Conservation (phyloP, 495 filamentous ascomycete species). For the Tuber borchii region DNA sequence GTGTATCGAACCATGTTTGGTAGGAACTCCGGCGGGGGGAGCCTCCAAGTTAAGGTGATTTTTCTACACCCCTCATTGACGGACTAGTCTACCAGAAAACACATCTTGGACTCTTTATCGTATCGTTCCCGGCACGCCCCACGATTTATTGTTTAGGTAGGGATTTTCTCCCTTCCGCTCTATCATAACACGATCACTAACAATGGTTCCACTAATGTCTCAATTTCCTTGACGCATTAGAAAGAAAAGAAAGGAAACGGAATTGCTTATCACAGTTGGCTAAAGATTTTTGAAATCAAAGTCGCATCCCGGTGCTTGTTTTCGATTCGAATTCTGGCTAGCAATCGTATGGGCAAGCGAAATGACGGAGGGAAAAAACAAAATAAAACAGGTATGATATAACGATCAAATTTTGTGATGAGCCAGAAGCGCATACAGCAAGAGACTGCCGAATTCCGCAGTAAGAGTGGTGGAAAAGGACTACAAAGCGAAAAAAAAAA, state of each 20-base stretch:
- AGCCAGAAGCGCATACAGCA: not conserved
- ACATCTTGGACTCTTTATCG: not conserved
- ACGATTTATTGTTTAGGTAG: not conserved
- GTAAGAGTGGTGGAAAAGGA: not conserved
- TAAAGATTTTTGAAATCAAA: not conserved
- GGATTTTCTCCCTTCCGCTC: not conserved
- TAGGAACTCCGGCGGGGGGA: not conserved
- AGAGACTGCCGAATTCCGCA: not conserved
- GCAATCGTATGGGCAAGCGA: not conserved
- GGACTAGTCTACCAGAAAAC: not conserved
- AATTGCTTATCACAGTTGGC: not conserved
- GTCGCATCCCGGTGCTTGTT: not conserved
- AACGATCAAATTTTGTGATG: slow-evolving; percentile 2
- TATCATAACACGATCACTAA: not conserved
- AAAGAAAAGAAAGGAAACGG: not conserved
- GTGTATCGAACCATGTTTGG: not conserved
- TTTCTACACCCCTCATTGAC: not conserved
- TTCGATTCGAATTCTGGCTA: not conserved
- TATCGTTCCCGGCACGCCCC: not conserved
- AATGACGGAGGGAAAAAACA: not conserved
- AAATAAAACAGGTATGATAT: not conserved
- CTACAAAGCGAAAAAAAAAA: not conserved
- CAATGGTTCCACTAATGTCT: not conserved
- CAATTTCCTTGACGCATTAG: not conserved
- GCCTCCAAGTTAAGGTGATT: not conserved